Conservation (phyloP, 1,284 basidiomycete genomes). For the Takashimella koratensis region DNA sequence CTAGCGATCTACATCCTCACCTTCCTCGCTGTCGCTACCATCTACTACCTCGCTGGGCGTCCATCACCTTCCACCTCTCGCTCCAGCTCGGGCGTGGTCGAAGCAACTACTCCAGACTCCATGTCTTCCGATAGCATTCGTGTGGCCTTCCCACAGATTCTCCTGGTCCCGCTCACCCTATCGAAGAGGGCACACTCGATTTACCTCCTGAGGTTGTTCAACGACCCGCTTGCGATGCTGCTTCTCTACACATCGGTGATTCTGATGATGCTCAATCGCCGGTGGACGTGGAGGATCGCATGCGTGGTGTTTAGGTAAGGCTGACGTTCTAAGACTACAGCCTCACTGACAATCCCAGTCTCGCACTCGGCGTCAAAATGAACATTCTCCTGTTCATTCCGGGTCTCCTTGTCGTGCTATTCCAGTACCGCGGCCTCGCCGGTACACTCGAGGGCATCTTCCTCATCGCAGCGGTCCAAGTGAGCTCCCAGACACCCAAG, state of each 20-base stretch:
- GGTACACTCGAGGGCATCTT: conserved; percentile 57
- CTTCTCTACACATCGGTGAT: conserved; percentile 50
- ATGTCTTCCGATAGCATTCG: conserved; percentile 32
- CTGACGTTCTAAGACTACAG: conserved; percentile 9
- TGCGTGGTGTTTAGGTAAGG: conserved; percentile 55
- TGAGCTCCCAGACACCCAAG: conserved; percentile 13
- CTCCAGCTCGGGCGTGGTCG: background rate
- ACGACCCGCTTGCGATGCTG: conserved; percentile 84
- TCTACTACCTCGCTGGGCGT: conserved; percentile 60
- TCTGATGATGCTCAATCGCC: conserved; percentile 59
- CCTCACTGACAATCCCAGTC: conserved; percentile 53
- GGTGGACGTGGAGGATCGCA: conserved; percentile 54
- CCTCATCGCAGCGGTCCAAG: conserved; percentile 55
- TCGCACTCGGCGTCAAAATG: conserved; percentile 94
- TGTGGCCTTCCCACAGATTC: conserved; percentile 64
- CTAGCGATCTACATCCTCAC: conserved; percentile 66
- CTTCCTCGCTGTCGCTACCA: conserved; percentile 61
- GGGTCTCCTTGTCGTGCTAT: conserved; percentile 72
- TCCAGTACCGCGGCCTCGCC: conserved; percentile 66
- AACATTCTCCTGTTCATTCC: conserved; percentile 90
- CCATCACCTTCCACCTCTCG: background rate
- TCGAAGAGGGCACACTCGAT: conserved; percentile 95
- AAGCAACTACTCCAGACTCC: background rate
- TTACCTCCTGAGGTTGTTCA: conserved; percentile 88
- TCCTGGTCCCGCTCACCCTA: conserved; percentile 70